A percentile compares a stretch with the other conserved stretches of the same genome.
These are phyloP conservation scores for Ustulina deusta DNA, from an alignment of 2,329 filamentous ascomycete genomes.

Conservation along the genomic window DNA sequence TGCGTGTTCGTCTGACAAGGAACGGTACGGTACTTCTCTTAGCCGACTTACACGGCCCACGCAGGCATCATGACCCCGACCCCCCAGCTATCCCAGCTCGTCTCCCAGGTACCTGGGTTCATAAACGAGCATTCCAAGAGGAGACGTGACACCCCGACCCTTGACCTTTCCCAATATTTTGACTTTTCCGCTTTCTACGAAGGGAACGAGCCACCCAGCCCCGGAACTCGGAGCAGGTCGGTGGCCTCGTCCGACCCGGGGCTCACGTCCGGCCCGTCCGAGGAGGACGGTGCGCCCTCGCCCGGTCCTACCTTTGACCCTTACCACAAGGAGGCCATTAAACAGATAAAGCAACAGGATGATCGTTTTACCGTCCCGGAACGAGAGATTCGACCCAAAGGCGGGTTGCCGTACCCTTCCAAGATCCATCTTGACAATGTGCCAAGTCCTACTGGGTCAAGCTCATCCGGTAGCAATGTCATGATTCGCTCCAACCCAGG, in stretches of 20 bases:
- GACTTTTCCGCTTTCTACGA: constrained; percentile 48
- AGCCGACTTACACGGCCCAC: constrained; percentile 52
- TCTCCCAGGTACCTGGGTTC: constrained; percentile 48
- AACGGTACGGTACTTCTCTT: constrained; percentile 49
- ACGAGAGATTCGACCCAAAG: constrained; percentile 50
- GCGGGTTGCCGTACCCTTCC: constrained; percentile 45
- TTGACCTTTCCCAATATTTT: constrained; percentile 47
- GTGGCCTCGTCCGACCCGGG: constrained; percentile 51
- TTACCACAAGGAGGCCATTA: constrained; percentile 47
- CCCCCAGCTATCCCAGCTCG: constrained; percentile 49
- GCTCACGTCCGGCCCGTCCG: constrained; percentile 51
- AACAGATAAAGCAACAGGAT: constrained; percentile 50
- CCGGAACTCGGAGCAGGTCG: constrained; percentile 49
- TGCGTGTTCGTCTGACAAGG: constrained; percentile 51
- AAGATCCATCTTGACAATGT: constrained; percentile 48
- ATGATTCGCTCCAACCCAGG: constrained; percentile 44
- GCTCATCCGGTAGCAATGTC: constrained; percentile 40
- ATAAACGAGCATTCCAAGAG: constrained; percentile 48
- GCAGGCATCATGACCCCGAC: constrained; percentile 49
- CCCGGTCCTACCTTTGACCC: constrained; percentile 46
- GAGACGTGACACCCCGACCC: constrained; percentile 44
- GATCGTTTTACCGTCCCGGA: constrained; percentile 50
- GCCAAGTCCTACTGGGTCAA: constrained; percentile 40
- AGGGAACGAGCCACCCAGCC: constrained; percentile 45
- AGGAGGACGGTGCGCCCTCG: constrained; percentile 50